Evolutionary conservation across 371 early-diverging fungal species (phyloP).

Genomic region (Mycotypha africana): DNA sequence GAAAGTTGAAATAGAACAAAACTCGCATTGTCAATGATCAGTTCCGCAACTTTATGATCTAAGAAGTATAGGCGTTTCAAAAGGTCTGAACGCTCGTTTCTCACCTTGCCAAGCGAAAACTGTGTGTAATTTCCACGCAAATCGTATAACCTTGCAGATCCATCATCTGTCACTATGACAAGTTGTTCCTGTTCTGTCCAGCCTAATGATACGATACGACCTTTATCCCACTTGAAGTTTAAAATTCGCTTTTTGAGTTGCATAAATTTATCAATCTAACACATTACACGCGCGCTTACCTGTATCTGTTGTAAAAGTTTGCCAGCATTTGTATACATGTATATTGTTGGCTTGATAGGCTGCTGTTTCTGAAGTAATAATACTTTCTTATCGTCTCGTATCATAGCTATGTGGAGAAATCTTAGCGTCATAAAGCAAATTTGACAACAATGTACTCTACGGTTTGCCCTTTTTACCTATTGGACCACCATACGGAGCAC

Average conservation of each 20-base stretch:
- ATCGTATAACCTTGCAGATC: constrained; percentile 78
- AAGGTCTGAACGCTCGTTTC: no score
- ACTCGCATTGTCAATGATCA: neutral
- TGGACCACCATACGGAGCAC: constrained; percentile 89
- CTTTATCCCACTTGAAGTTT: constrained; percentile 81
- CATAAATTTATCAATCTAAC: no score
- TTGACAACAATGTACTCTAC: neutral
- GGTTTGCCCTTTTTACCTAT: constrained; percentile 55
- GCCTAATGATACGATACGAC: constrained; percentile 82
- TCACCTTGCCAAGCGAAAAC: constrained; percentile 80
- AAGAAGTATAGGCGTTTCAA: no score
- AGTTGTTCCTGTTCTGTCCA: constrained; percentile 88
- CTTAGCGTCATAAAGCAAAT: neutral
- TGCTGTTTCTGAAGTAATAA: constrained; percentile 68
- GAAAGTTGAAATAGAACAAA: neutral
- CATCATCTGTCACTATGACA: constrained; percentile 85
- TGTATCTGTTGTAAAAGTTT: constrained; percentile 80
- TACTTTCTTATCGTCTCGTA: constrained; percentile 81
- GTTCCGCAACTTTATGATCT: no score
- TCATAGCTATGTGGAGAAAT: no score
- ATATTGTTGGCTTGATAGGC: constrained; percentile 72
- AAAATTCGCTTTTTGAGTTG: no score
- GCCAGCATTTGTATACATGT: constrained; percentile 84
- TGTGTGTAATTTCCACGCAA: constrained; percentile 75
- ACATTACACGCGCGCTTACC: no score